Conservation (phyloP, 495 filamentous ascomycete species). For the Tetracladium marchalianum region DNA sequence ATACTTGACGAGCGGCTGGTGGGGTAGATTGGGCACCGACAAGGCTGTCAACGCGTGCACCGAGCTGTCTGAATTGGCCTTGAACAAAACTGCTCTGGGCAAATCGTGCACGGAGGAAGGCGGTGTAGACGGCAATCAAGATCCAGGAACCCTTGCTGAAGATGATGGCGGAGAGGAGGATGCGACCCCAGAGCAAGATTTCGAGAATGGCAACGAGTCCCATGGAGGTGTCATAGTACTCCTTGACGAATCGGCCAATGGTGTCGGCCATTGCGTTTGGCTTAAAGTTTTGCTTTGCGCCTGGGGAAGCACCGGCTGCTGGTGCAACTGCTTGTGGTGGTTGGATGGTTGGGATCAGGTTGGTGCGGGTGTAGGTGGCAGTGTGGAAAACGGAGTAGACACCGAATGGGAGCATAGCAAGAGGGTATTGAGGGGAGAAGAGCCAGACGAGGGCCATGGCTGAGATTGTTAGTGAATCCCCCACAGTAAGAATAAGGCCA, state of each 20-base stretch:
- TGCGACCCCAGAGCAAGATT: slow-evolving; percentile 70
- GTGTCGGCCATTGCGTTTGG: slow-evolving; percentile 62
- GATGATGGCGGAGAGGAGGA: slow-evolving; percentile 66
- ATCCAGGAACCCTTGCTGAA: slow-evolving; percentile 90
- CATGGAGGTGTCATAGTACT: slow-evolving; percentile 91
- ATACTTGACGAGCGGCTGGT: slow-evolving; percentile 69
- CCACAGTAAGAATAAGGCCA: slow-evolving; percentile 9
- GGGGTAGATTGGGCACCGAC: slow-evolving; percentile 82
- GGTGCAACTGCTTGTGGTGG: slow-evolving; percentile 33
- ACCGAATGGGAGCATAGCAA: slow-evolving; percentile 87
- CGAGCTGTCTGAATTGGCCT: slow-evolving; percentile 61
- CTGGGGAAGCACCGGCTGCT: slow-evolving; percentile 42
- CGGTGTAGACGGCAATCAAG: slow-evolving; percentile 72
- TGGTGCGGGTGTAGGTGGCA: slow-evolving; percentile 68
- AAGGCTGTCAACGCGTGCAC: slow-evolving; percentile 66
- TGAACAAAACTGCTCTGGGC: slow-evolving; percentile 88
- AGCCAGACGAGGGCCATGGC: slow-evolving; percentile 96
- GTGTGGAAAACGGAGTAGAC: slow-evolving; percentile 99
- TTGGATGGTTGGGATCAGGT: slow-evolving; percentile 54
- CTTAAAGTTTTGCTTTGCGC: slow-evolving; percentile 50
- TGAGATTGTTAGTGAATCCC: slow-evolving; percentile 25
- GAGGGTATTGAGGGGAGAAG: slow-evolving; percentile 74
- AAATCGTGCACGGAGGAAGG: slow-evolving; percentile 84
- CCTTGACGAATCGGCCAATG: slow-evolving; percentile 90
- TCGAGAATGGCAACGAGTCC: slow-evolving; percentile 69